Conservation (phyloP, 768 basidiomycete genomes). For the Amanita subjunquillea region DNA sequence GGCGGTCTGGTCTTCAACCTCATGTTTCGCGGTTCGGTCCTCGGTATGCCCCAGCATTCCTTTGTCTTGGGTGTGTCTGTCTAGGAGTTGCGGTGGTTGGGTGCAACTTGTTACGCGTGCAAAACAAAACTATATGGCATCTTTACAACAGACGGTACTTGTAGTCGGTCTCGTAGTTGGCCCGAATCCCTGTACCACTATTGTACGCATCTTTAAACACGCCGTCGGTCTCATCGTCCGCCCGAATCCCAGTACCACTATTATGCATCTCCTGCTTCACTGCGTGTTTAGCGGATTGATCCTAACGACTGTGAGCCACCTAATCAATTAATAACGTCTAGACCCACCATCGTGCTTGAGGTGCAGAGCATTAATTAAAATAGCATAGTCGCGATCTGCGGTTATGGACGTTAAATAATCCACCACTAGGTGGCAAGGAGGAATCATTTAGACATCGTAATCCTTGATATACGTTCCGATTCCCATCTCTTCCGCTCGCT, state of each 20-base stretch:
- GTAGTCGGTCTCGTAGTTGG: neutral
- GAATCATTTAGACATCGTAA: constrained; percentile 25
- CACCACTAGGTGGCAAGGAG: no score
- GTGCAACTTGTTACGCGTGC: neutral
- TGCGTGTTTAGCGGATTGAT: no score
- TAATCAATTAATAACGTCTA: no score
- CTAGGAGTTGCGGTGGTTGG: neutral
- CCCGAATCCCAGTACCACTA: neutral
- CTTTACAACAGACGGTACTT: neutral
- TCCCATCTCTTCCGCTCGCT: constrained; percentile 40
- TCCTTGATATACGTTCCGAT: constrained; percentile 38
- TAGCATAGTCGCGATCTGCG: no score
- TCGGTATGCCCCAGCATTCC: neutral
- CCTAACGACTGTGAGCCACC: no score
- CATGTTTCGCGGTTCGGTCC: neutral
- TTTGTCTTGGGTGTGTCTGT: constrained; percentile 1
- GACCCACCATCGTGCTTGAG: no score
- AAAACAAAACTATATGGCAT: neutral
- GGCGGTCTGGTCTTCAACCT: constrained; percentile 3
- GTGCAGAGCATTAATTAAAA: no score
- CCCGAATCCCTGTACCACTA: neutral
- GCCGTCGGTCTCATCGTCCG: neutral
- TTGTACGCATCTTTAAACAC: no score
- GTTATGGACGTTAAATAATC: no score
- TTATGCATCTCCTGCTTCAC: no score